Conservation (phyloP, 495 filamentous ascomycete species). For the Staphylotrichum longicolle region DNA sequence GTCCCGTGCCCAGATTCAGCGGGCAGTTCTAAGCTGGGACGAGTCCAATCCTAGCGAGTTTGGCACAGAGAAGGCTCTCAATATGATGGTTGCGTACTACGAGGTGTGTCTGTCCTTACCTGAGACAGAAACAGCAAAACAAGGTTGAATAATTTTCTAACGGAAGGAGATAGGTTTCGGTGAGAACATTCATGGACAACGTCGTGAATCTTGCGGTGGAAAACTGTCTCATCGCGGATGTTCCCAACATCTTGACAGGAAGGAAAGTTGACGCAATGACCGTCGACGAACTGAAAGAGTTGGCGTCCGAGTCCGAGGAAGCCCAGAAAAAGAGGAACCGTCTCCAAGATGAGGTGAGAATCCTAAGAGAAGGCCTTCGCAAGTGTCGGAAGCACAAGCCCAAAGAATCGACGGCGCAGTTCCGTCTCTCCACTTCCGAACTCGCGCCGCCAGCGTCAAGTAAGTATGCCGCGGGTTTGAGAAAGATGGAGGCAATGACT, state of each 20-base stretch:
- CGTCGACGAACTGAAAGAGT: constrained; percentile 17
- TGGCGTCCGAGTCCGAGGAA: constrained; percentile 28
- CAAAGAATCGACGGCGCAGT: not conserved
- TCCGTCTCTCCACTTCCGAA: not conserved
- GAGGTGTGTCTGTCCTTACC: too few relatives aligned
- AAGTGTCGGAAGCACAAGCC: constrained; percentile 11
- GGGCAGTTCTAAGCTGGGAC: not conserved
- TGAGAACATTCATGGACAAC: constrained; percentile 30
- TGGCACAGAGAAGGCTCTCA: not conserved
- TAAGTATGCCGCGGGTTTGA: too few relatives aligned
- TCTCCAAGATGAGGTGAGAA: constrained; percentile 4
- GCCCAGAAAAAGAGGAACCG: not conserved
- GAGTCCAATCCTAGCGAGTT: not conserved
- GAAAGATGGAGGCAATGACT: too few relatives aligned
- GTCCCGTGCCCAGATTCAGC: not conserved
- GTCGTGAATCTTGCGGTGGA: constrained; percentile 32
- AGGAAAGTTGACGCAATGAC: constrained; percentile 23
- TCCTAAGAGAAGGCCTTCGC: constrained; percentile 9
- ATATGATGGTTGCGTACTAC: too few relatives aligned
- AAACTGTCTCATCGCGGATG: constrained; percentile 32
- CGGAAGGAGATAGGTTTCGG: constrained; percentile 22
- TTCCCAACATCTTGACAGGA: constrained; percentile 26
- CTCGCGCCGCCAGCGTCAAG: too few relatives aligned
- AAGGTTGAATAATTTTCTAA: too few relatives aligned
- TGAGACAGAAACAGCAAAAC: too few relatives aligned